Percentiles rank a stretch among this genome's conserved stretches.
phyloP scores from a whole-genome alignment of 2,329 filamentous ascomycete genomes.

The Paecilomyces formosus region DNA sequence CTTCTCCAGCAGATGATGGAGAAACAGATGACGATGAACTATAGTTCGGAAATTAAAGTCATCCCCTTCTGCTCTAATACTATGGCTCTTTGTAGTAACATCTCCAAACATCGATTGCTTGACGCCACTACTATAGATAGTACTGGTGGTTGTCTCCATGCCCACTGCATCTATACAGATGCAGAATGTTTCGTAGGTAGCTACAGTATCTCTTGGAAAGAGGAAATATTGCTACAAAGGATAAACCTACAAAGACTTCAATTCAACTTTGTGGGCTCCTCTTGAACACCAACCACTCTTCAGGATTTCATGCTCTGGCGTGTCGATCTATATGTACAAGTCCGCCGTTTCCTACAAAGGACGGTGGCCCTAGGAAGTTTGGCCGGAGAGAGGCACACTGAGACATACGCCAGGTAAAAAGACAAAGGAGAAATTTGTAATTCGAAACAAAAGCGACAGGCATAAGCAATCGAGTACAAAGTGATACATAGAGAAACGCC shows the following conservation, averaged over 20 bases:
- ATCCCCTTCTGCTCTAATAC: not conserved
- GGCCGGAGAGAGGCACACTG: constrained; percentile 14
- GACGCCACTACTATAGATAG: no score
- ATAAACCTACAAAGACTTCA: not conserved
- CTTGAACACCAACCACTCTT: not conserved
- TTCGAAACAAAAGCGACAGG: constrained; percentile 1
- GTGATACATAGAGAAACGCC: constrained; percentile 12
- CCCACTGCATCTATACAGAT: not conserved
- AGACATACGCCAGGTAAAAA: constrained; percentile 11
- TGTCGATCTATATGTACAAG: constrained; percentile 24
- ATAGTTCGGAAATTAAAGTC: constrained; percentile 7
- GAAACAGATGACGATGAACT: constrained; percentile 38
- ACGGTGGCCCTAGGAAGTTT: constrained; percentile 13
- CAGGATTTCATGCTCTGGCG: not conserved
- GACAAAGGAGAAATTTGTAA: constrained; percentile 9
- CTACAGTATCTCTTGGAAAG: not conserved
- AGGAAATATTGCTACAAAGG: not conserved
- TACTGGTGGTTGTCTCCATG: no score
- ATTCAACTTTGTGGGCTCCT: not conserved
- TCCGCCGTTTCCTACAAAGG: constrained; percentile 18
- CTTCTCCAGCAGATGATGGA: constrained; percentile 3
- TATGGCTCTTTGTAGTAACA: not conserved
- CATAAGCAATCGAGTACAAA: constrained; percentile 3
- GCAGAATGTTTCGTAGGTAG: not conserved
- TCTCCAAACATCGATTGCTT: not conserved